phyloP scores from a whole-genome alignment of 116 monocot genomes.

The Posidonia oceanica region DNA sequence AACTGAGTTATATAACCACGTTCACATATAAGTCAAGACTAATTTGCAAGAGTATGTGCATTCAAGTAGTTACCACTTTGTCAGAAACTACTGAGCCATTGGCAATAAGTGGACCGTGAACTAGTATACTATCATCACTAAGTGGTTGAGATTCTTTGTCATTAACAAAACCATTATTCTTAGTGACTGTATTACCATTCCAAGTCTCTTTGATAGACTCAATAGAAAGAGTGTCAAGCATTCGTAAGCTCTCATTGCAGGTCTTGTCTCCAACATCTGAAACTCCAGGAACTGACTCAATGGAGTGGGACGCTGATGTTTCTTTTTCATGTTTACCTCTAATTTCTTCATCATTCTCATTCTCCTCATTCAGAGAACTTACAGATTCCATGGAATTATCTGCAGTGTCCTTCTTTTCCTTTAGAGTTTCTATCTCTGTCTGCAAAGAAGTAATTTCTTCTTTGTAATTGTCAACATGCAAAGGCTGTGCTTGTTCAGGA shows the following conservation, averaged over 20 bases:
- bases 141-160: slow-evolving; percentile 14
- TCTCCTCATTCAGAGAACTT: slow-evolving; percentile 21
- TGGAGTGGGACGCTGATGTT: slow-evolving; percentile 4
- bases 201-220: slow-evolving; percentile 16
- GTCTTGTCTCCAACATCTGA: slow-evolving; percentile 14
- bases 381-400: slow-evolving; percentile 10
- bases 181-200: slow-evolving; percentile 26
- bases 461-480: slow-evolving; percentile 16
- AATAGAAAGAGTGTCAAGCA: neutral
- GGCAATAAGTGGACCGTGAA: slow-evolving; percentile 28
- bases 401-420: slow-evolving; percentile 12
- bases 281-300: slow-evolving; percentile 12
- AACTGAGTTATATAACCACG: neutral
- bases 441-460: slow-evolving; percentile 19
- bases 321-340: slow-evolving; percentile 31
- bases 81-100: slow-evolving; percentile 27
- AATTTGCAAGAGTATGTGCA: neutral
- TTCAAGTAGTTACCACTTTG: slow-evolving; percentile 43
- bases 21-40: neutral
- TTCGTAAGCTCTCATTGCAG: slow-evolving; percentile 7
- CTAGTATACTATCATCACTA: slow-evolving; percentile 14
- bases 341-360: slow-evolving; percentile 24
- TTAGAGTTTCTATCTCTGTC: slow-evolving; percentile 24
- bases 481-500: slow-evolving; percentile 22
- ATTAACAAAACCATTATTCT: slow-evolving; percentile 14